Percentiles rank a stretch among this genome's conserved stretches.
These are phyloP conservation scores for Collybiopsis confluens DNA, from an alignment of 768 basidiomycete species.

Conservation along the genomic window DNA sequence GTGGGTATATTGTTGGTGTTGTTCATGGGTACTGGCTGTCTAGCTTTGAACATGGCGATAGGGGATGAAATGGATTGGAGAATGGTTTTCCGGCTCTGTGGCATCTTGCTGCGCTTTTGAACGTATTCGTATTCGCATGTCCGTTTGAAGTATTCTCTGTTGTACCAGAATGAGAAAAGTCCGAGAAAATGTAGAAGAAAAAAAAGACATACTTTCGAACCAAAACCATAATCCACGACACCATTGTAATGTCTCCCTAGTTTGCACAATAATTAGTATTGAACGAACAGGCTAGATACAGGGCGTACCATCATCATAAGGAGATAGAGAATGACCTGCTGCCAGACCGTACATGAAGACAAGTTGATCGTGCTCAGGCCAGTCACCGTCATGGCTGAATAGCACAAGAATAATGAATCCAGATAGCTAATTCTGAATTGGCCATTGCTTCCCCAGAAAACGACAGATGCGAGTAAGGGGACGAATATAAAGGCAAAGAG, in stretches of 20 bases:
- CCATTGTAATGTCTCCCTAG: conserved; percentile 45
- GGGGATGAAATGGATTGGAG: conserved; percentile 31
- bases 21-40: conserved; percentile 4
- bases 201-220: conserved; percentile 43
- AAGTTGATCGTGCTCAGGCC: conserved; percentile 46
- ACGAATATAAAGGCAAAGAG: conserved; percentile 46
- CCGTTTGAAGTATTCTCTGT: conserved; percentile 37
- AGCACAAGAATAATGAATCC: conserved; percentile 60
- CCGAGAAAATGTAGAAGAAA: neutral
- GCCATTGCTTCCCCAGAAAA: conserved; percentile 67
- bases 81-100: conserved; percentile 22
- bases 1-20: conserved; percentile 2
- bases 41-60: conserved; percentile 13
- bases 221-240: conserved; percentile 65
- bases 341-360: conserved; percentile 42
- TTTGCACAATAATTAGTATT: neutral
- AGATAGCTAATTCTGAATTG: conserved; percentile 43
- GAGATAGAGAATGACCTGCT: conserved; percentile 48
- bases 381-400: conserved; percentile 52
- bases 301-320: conserved; percentile 49
- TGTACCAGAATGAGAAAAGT: neutral
- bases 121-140: conserved; percentile 37
- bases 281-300: no score
- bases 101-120: conserved; percentile 14
- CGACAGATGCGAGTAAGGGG: conserved; percentile 55